phyloP scores from a whole-genome alignment of 345 rosid genomes.

The Pelargonium nanum region DNA sequence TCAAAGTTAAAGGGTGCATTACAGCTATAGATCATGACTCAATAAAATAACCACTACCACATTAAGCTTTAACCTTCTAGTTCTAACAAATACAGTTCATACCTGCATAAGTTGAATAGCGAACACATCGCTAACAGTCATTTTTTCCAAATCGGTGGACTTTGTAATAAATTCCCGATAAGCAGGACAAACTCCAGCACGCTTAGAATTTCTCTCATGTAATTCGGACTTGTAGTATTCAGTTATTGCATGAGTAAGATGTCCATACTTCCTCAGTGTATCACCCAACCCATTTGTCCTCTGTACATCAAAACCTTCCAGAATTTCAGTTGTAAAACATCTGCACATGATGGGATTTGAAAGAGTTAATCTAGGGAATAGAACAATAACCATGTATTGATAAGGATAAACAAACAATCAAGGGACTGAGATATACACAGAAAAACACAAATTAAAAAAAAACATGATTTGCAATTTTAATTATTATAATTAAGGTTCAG shows the following conservation, averaged over 20 bases:
- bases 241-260: conserved; percentile 59
- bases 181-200: conserved; percentile 34
- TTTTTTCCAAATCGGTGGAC: conserved; percentile 68
- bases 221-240: conserved; percentile 39
- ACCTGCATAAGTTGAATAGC: conserved; percentile 97
- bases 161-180: conserved; percentile 51
- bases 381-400: not conserved
- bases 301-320: conserved; percentile 81
- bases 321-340: conserved; percentile 87
- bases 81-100: conserved; percentile 11
- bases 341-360: conserved; percentile 29
- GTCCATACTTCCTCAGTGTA: conserved; percentile 67
- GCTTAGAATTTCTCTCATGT: conserved; percentile 28
- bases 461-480: not conserved
- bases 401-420: not conserved
- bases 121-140: conserved; percentile 84
- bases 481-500: not conserved
- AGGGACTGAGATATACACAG: not conserved
- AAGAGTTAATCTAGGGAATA: not conserved
- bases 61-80: not conserved
- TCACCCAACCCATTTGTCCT: conserved; percentile 64
- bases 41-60: not conserved
- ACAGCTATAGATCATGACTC: not conserved
- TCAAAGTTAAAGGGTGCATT: not conserved
- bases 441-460: not conserved